Conservation (phyloP, 1,139 yeast genomes). For the Casaregolazyma lundiana region DNA sequence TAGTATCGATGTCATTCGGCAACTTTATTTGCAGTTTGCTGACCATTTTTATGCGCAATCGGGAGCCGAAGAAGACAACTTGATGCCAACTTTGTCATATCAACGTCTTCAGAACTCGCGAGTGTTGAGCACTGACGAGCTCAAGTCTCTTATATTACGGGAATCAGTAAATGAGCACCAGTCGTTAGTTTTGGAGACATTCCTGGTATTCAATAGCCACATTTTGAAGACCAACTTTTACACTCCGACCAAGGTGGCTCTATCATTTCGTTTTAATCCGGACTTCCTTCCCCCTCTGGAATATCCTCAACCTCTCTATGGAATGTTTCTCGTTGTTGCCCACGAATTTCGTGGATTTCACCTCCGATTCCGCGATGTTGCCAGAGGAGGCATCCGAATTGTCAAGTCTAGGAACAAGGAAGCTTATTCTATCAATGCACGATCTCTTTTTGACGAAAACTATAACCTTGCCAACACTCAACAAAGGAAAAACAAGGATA, state of each 20-base stretch:
- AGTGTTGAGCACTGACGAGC: conserved; percentile 70
- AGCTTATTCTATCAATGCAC: conserved; percentile 78
- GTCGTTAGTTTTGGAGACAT: conserved; percentile 73
- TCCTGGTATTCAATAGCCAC: conserved; percentile 78
- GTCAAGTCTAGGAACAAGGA: conserved; percentile 84
- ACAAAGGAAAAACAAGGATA: conserved; percentile 95
- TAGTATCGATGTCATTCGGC: conserved; percentile 69
- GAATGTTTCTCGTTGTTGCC: conserved; percentile 94
- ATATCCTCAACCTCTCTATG: conserved; percentile 89
- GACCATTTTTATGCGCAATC: conserved; percentile 79
- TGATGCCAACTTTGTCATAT: conserved; percentile 71
- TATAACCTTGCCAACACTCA: conserved; percentile 95
- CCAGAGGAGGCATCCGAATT: conserved; percentile 97
- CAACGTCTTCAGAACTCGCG: conserved; percentile 81
- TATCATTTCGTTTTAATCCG: conserved; percentile 88
- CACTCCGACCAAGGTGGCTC: conserved; percentile 90
- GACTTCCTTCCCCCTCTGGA: conserved; percentile 76
- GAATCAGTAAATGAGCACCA: conserved; percentile 78
- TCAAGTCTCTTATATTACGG: conserved; percentile 61
- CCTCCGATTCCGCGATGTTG: conserved; percentile 92
- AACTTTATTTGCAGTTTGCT: conserved; percentile 88
- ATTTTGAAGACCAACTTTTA: conserved; percentile 92
- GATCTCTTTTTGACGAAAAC: conserved; percentile 92
- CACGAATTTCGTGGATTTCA: conserved; percentile 98
- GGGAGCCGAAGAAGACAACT: conserved; percentile 48